Evolutionary conservation across 2,329 filamentous ascomycete genomes (phyloP).

Genomic region (Arthrobotrys conoides): DNA sequence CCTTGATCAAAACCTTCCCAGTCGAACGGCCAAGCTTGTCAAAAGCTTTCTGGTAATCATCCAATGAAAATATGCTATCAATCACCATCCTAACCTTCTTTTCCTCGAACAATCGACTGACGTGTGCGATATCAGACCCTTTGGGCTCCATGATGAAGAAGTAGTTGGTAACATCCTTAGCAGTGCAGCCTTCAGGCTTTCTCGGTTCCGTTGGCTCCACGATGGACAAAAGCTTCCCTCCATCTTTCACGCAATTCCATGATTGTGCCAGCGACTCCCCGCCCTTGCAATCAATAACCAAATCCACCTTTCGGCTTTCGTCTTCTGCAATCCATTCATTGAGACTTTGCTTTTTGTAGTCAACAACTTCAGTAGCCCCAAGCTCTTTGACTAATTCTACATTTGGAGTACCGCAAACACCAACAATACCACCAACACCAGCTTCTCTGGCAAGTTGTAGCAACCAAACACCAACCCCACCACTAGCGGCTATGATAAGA

Average conservation of each 20-base stretch:
- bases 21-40: conserved; percentile 66
- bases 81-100: conserved; percentile 66
- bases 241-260: conserved; percentile 67
- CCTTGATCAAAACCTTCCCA: conserved; percentile 68
- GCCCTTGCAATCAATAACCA: conserved; percentile 67
- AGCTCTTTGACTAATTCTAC: conserved; percentile 65
- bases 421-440: conserved; percentile 67
- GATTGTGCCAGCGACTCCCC: conserved; percentile 65
- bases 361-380: conserved; percentile 67
- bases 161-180: conserved; percentile 64
- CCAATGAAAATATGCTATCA: conserved; percentile 68
- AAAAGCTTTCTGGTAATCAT: conserved; percentile 67
- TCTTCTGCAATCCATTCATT: conserved; percentile 65
- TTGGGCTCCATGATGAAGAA: conserved; percentile 68
- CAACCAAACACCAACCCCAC: conserved; percentile 68
- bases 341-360: conserved; percentile 66
- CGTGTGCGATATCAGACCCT: conserved; percentile 66
- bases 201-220: conserved; percentile 64
- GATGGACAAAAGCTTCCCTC: conserved; percentile 66
- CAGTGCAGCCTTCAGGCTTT: conserved; percentile 65
- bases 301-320: conserved; percentile 65
- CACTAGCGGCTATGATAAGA: conserved; percentile 68
- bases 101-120: conserved; percentile 66
- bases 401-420: conserved; percentile 65
- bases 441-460: conserved; percentile 67